Conservation (phyloP, 768 basidiomycete genomes). For the Tylopilus felleus region DNA sequence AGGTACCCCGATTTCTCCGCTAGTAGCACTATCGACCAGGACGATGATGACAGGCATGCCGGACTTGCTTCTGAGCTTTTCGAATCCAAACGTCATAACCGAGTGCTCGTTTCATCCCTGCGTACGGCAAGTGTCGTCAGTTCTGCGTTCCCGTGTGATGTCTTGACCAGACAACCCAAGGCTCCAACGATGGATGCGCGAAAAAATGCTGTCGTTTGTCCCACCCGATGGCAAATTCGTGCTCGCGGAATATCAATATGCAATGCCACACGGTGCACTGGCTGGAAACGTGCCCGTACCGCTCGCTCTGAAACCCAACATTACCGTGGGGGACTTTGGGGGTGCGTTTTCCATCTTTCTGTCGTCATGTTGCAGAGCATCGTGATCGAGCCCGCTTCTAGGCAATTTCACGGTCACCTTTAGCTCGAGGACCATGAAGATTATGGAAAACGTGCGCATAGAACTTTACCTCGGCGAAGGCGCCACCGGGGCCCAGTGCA, state of each 20-base stretch:
- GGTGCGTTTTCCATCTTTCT: constrained; percentile 14
- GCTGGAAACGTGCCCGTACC: constrained; percentile 52
- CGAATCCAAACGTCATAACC: constrained; percentile 65
- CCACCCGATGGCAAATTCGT: constrained; percentile 91
- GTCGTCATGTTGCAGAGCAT: neutral
- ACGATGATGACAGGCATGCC: constrained; percentile 62
- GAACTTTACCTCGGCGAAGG: constrained; percentile 75
- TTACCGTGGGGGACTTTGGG: constrained; percentile 30
- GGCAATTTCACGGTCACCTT: constrained; percentile 61
- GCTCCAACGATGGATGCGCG: constrained; percentile 73
- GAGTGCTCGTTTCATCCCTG: constrained; percentile 93
- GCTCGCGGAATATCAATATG: constrained; percentile 78
- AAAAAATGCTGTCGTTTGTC: constrained; percentile 81
- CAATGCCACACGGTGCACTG: constrained; percentile 33
- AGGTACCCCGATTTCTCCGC: constrained; percentile 3
- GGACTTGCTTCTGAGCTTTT: constrained; percentile 77
- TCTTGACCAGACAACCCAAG: constrained; percentile 37
- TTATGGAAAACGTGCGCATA: constrained; percentile 68
- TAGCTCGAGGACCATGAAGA: constrained; percentile 59
- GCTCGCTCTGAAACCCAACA: constrained; percentile 46
- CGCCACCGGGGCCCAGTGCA: constrained; percentile 70
- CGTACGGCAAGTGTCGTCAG: constrained; percentile 58
- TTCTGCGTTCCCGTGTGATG: neutral
- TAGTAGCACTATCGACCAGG: neutral
- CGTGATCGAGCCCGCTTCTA: constrained; percentile 19